Conservation (phyloP, 73 alveolate genomes). For the Tetrahymena thermophila region DNA sequence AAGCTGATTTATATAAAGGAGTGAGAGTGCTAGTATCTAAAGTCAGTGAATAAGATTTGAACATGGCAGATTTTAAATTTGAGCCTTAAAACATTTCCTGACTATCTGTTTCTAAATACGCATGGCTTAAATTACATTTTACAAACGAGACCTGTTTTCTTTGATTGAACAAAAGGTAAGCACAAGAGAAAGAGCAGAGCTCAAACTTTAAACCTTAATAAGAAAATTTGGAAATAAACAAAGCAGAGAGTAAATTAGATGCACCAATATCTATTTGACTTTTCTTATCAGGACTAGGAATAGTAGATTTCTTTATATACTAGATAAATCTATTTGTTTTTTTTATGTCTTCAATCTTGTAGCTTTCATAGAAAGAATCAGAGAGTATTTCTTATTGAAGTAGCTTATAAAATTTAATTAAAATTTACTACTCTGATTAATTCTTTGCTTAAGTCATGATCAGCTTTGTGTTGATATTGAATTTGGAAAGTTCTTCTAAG, state of each 20-base stretch:
- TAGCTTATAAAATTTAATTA: neutral
- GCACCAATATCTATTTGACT: neutral
- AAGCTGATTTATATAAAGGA: no score
- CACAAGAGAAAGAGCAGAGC: neutral
- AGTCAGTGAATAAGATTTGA: no score
- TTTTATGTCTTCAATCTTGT: neutral
- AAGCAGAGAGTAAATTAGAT: neutral
- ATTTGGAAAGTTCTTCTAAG: no score
- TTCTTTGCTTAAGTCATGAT: no score
- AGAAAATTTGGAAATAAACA: neutral
- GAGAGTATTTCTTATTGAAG: neutral
- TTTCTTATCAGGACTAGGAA: neutral
- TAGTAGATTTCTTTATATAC: neutral
- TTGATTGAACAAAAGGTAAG: neutral
- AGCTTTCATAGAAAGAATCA: neutral
- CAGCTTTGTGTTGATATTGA: no score
- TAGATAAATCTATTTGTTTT: neutral
- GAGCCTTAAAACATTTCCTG: no score
- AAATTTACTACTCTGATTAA: no score
- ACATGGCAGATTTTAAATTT: no score
- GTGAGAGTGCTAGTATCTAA: no score
- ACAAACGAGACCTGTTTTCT: neutral
- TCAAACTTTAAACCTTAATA: neutral
- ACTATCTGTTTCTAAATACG: neutral
- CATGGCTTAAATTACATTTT: neutral